Evolutionary conservation across 306 rosid species (phyloP).

Genomic region (Prunus mume): DNA sequence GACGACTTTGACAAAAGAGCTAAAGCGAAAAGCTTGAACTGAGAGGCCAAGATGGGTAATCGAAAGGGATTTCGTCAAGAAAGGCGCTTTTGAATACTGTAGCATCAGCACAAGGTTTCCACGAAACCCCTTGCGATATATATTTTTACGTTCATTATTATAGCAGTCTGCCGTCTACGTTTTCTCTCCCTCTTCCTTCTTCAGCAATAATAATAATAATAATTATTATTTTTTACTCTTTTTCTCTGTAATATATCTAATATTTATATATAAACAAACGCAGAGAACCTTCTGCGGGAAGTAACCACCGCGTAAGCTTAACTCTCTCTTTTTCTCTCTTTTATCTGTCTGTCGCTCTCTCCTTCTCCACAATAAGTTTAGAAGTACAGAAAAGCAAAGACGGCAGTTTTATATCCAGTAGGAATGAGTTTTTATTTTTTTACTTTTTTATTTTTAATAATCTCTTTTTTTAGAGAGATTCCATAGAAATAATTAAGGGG

Average conservation of each 20-base stretch:
- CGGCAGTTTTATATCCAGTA: background rate
- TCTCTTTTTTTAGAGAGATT: too few relatives aligned
- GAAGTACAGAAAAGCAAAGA: constrained; percentile 26
- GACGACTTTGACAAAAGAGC: constrained; percentile 7
- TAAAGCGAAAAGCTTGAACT: constrained; percentile 26
- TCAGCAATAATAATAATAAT: constrained; percentile 6
- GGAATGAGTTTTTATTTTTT: too few relatives aligned
- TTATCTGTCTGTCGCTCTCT: constrained; percentile 13
- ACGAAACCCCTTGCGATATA: constrained; percentile 45
- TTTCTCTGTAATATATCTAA: too few relatives aligned
- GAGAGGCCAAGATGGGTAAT: constrained; percentile 3
- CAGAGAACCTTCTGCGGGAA: constrained; percentile 56
- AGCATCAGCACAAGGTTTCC: constrained; percentile 31
- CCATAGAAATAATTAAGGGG: too few relatives aligned
- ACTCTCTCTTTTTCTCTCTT: constrained; percentile 8
- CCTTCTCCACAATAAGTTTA: constrained; percentile 23
- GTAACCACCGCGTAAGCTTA: constrained; percentile 43
- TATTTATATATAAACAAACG: constrained; percentile 10
- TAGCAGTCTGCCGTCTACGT: constrained; percentile 24
- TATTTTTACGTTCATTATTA: constrained; percentile 21
- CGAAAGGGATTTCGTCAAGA: background rate
- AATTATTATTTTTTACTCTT: background rate
- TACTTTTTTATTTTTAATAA: too few relatives aligned
- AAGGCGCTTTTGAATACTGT: constrained; percentile 7
- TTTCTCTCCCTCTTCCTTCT: constrained; percentile 22